Conservation (phyloP, 768 basidiomycete species). For the Naganishia randhawae region DNA sequence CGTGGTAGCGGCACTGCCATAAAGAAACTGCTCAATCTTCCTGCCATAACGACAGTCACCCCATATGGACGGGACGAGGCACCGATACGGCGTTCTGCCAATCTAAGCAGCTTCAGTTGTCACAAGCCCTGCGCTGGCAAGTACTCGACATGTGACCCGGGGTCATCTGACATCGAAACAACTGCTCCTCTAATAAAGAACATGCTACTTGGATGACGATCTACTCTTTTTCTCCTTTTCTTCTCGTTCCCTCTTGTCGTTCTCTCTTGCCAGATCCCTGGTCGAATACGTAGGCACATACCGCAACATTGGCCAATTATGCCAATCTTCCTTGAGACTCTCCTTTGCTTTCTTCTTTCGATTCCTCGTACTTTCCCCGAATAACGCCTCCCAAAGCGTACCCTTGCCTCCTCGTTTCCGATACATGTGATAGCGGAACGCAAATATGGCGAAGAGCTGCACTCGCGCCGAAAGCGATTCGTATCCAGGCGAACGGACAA, state of each 20-base stretch:
- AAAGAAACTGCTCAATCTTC: too few relatives aligned
- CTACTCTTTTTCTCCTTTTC: conserved; percentile 17
- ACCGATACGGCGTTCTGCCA: too few relatives aligned
- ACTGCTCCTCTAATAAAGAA: neutral
- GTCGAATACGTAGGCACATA: conserved; percentile 28
- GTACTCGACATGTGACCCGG: neutral
- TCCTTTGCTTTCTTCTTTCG: conserved; percentile 12
- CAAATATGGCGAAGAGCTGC: conserved; percentile 10
- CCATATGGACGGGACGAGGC: too few relatives aligned
- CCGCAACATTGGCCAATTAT: conserved; percentile 30
- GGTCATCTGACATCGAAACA: neutral
- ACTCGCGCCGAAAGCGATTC: neutral
- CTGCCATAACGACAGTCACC: too few relatives aligned
- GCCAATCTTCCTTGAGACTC: conserved; percentile 18
- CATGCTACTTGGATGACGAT: conserved; percentile 1
- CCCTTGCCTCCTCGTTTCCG: conserved; percentile 23
- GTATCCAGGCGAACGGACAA: too few relatives aligned
- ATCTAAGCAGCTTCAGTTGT: too few relatives aligned
- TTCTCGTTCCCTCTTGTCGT: conserved; percentile 26
- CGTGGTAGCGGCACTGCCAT: too few relatives aligned
- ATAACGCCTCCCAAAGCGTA: conserved; percentile 24
- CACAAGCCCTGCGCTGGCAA: too few relatives aligned
- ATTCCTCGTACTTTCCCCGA: conserved; percentile 6
- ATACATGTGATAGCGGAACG: conserved; percentile 19
- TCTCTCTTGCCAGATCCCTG: conserved; percentile 14